Evolutionary conservation across 176 grass and related monocot species (phyloP), one percentile per base, ranked within the genome.

Genomic region (Raddia distichophylla): DNA sequence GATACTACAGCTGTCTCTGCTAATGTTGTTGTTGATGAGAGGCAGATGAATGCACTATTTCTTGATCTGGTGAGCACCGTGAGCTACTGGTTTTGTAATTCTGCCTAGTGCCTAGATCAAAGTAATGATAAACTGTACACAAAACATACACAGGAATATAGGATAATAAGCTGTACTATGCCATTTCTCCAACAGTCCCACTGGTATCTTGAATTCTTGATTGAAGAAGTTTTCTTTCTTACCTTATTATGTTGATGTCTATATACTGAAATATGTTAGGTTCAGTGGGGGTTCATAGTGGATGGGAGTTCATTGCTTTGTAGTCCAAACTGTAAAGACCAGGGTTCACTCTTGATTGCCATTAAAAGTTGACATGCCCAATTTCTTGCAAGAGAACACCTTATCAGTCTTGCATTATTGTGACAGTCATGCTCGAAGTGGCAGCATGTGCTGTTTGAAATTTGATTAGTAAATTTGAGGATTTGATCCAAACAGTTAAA

Each of bases 21-120:
- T 65, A 98, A 95, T 74, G 86, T 97, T 76, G 83, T 97, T 78
- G 47, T 91, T 32, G 95, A 97, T 8, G 90, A 97, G 70, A 83
- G 88, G 73, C 92, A 94, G 75, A 97, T 97, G 95, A 98, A 98
- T 88, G 95, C 95, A 76, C 69, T 98, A 40, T 98, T 98, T 83
- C 92, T 98, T 69, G 92, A 98, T 75, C 80, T 98, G 90, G 95
- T 95, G 70, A 91, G 92, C 61, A 50, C 15, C 54, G 95, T 95
- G 70, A 91, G 92, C 61, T 61, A 18, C 54, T 72, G 85, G 33
- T 68, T 85, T 11, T 70, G 6, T 16, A 32, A 57, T 64, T 76
- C 55, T 76, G 1, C 49, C 19, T 74, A 75, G 34, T 76, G 1
- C 49, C 19, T 74, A 75, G 34, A 71, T 22, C 13, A 75, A 48